phyloP scores from a whole-genome alignment of 2,329 filamentous ascomycete species.

The Tolypocladium pustulatum region DNA sequence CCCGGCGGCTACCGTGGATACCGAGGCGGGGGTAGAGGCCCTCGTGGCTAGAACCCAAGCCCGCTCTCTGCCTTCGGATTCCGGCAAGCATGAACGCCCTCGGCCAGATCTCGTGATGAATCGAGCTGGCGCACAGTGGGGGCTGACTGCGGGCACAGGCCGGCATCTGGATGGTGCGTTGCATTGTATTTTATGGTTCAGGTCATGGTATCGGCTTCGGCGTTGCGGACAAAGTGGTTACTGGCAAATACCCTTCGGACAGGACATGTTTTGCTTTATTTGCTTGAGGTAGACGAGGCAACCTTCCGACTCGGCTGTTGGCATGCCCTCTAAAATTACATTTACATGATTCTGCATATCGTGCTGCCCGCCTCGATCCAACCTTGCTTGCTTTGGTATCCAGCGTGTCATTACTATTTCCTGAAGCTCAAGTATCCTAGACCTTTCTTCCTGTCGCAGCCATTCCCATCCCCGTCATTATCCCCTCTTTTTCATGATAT shows the following conservation, averaged over 20 bases:
- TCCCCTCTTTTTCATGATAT: not conserved
- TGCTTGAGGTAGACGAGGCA: not conserved
- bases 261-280: not conserved
- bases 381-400: not conserved
- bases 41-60: constrained; percentile 21
- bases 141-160: not conserved
- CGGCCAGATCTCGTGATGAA: not conserved
- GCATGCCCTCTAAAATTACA: not conserved
- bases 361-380: not conserved
- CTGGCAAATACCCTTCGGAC: constrained; percentile 1
- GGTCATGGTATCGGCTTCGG: not conserved
- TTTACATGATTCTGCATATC: not conserved
- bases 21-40: constrained; percentile 35
- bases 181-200: not conserved
- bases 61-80: not conserved
- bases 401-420: not conserved
- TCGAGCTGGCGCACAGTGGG: not conserved
- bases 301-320: not conserved
- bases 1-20: constrained; percentile 44
- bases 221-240: not conserved
- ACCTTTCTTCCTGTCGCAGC: not conserved
- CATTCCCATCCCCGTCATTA: not conserved
- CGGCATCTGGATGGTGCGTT: not conserved
- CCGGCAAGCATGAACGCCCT: not conserved
- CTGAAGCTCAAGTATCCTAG: not conserved